Conservation (phyloP, 169 alveolate species). For the Plasmodium ovale region DNA sequence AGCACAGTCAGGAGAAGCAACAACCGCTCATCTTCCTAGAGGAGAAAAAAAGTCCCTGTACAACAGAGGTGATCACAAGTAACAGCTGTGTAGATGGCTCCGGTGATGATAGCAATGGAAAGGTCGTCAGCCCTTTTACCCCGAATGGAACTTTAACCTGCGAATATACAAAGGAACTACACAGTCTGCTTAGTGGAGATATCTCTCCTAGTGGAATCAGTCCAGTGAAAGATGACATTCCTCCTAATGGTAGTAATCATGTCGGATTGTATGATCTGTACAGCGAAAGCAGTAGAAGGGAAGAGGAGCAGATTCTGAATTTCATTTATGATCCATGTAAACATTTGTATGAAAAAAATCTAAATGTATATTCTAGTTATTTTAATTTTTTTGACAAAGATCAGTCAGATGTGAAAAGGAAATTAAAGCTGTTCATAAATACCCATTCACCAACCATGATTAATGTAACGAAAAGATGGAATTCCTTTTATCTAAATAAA, state of each 20-base stretch:
- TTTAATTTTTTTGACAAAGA: conserved; percentile 44
- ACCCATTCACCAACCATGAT: conserved; percentile 74
- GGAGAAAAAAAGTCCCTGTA: background rate
- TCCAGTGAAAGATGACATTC: background rate
- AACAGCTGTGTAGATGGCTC: background rate
- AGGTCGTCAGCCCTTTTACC: background rate
- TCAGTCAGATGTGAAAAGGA: conserved; percentile 46
- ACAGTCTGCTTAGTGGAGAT: background rate
- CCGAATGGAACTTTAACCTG: background rate
- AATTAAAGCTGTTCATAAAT: conserved; percentile 48
- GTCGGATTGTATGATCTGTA: background rate
- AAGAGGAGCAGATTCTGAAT: conserved; percentile 34
- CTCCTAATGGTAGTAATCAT: background rate
- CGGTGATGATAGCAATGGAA: background rate
- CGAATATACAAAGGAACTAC: background rate
- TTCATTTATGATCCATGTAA: conserved; percentile 55
- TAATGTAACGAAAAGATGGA: conserved; percentile 50
- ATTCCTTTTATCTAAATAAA: conserved; percentile 49
- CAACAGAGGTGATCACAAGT: background rate
- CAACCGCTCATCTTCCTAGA: background rate
- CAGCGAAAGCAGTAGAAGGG: background rate
- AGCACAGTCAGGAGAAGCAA: too few relatives aligned
- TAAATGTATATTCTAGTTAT: conserved; percentile 21
- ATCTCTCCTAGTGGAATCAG: background rate
- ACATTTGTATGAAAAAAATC: conserved; percentile 36